phyloP scores from a whole-genome alignment of 208 protist genomes.

The Crithidia brevicula region DNA sequence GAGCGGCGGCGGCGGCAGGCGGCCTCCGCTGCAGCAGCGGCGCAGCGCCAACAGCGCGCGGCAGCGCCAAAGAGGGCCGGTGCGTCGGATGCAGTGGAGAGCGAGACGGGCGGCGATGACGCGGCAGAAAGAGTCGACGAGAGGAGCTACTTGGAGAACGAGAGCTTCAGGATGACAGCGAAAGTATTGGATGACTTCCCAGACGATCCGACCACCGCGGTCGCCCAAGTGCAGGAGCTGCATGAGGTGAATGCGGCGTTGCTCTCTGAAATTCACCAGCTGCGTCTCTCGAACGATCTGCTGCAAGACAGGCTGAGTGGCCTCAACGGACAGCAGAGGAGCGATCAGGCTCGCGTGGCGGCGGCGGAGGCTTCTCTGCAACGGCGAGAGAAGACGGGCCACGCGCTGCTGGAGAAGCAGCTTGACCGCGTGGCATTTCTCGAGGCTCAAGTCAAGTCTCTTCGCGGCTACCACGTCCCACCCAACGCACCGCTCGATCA shows the following conservation, averaged over 20 bases:
- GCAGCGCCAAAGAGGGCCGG: neutral
- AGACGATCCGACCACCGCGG: slow-evolving; percentile 36
- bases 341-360: slow-evolving; percentile 38
- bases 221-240: slow-evolving; percentile 74
- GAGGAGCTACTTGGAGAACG: slow-evolving; percentile 11
- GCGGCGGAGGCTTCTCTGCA: slow-evolving; percentile 43
- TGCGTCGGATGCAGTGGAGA: neutral
- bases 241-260: slow-evolving; percentile 82
- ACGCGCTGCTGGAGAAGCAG: slow-evolving; percentile 67
- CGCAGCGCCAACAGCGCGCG: neutral
- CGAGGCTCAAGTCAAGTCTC: slow-evolving; percentile 84
- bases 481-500: slow-evolving; percentile 49
- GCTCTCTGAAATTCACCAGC: slow-evolving; percentile 70
- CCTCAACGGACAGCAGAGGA: slow-evolving; percentile 34
- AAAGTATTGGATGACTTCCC: slow-evolving; percentile 28
- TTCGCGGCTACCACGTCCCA: slow-evolving; percentile 80
- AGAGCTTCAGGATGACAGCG: slow-evolving; percentile 24
- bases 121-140: neutral
- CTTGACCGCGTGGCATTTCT: slow-evolving; percentile 85
- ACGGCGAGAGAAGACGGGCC: slow-evolving; percentile 56
- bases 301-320: slow-evolving; percentile 58
- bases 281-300: slow-evolving; percentile 76
- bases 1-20: slow-evolving; percentile 24
- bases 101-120: neutral
- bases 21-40: neutral